Conservation (phyloP, 106 monocot species). For the Ottelia alismoides region DNA sequence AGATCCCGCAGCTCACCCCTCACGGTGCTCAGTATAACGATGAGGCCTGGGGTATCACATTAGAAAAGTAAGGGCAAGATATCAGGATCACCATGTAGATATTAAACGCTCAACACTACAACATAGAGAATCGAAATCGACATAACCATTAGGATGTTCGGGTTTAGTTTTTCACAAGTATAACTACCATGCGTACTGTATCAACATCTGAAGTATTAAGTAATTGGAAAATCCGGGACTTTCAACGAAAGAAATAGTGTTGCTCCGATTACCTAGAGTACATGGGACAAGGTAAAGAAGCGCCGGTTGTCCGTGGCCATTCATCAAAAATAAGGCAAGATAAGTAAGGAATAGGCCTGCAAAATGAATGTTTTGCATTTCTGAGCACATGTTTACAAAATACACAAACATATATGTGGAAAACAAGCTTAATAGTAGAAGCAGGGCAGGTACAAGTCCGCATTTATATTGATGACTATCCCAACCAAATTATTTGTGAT, state of each 20-base stretch:
- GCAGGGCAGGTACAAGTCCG: background rate
- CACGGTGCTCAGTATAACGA: slow-evolving; percentile 49
- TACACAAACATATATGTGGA: too few species aligned
- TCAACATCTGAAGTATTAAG: background rate
- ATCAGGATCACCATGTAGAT: too few species aligned
- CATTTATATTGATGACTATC: background rate
- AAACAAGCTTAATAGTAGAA: too few species aligned
- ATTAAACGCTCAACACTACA: too few species aligned
- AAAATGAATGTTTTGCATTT: background rate
- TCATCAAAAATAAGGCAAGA: slow-evolving; percentile 80
- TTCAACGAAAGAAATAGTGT: background rate
- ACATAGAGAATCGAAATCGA: too few species aligned
- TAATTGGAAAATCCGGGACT: too few species aligned
- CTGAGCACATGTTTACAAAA: background rate
- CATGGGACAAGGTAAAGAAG: slow-evolving; percentile 91
- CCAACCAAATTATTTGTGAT: background rate
- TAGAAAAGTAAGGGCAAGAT: background rate
- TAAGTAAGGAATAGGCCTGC: slow-evolving; percentile 89
- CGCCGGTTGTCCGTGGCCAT: slow-evolving; percentile 94
- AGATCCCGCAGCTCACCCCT: slow-evolving; percentile 75
- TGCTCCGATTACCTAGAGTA: slow-evolving; percentile 54
- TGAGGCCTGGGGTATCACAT: slow-evolving; percentile 31
- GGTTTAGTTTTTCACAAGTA: too few species aligned
- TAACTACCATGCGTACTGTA: too few species aligned
- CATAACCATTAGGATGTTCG: too few species aligned